phyloP scores from a whole-genome alignment of 495 filamentous ascomycete species.

The Neohortaea acidophila region DNA sequence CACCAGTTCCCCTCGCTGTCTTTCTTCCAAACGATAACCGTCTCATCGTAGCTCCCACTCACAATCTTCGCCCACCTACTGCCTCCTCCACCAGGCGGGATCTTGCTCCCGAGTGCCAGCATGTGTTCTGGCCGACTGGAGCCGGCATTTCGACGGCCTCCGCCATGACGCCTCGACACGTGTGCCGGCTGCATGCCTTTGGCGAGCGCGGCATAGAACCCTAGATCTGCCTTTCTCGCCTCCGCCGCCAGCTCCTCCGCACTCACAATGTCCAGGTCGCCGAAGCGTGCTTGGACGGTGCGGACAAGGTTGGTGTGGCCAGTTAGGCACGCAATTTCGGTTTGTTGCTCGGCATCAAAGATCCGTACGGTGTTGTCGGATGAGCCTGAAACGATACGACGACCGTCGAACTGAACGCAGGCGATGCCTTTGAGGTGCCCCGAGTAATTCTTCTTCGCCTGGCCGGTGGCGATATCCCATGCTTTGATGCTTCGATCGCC shows the following conservation, averaged over 20 bases:
- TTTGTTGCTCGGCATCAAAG: constrained; percentile 67
- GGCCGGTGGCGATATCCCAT: constrained; percentile 75
- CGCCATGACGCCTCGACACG: constrained; percentile 10
- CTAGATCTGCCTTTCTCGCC: constrained; percentile 54
- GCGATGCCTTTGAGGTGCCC: constrained; percentile 94
- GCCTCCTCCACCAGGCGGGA: constrained; percentile 80
- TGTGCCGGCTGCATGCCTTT: constrained; percentile 35
- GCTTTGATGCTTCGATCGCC: constrained; percentile 84
- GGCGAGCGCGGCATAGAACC: constrained; percentile 54
- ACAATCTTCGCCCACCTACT: constrained; percentile 78
- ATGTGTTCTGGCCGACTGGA: constrained; percentile 62
- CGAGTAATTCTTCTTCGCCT: constrained; percentile 56
- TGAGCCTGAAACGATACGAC: constrained; percentile 88
- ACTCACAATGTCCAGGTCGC: constrained; percentile 60
- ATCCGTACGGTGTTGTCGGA: constrained; percentile 91
- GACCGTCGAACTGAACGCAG: constrained; percentile 93
- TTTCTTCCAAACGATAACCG: constrained; percentile 83
- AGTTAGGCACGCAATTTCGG: constrained; percentile 73
- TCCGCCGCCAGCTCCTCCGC: constrained; percentile 54
- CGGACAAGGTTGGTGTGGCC: constrained; percentile 75
- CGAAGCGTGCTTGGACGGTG: constrained; percentile 86
- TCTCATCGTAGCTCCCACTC: constrained; percentile 90
- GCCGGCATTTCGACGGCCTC: constrained; percentile 43
- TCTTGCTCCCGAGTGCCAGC: constrained; percentile 58
- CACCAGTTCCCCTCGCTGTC: constrained; percentile 66